Base-by-base conservation (phyloP, 352 stramenopile species). In the Globisporangium carolinianum region DNA sequence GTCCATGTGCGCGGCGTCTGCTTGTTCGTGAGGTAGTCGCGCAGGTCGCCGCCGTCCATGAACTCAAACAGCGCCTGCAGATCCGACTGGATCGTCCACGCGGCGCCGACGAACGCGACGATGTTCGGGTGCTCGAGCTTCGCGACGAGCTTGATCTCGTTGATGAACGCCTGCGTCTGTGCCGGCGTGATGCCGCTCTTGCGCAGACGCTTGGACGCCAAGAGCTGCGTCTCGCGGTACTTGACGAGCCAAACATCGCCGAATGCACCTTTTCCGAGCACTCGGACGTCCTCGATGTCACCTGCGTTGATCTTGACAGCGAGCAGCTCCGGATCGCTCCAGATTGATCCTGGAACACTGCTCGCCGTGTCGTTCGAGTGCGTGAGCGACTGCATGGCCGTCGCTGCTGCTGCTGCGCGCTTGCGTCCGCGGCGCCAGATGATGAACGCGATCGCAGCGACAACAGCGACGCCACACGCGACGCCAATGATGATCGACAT, bases 1-100 rank as follows among this genome's bases (percentile, higher is more conserved):
- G 42, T 61, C 55, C 55, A 61, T 61, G 41, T 61, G 55, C 47
- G 55, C 55, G 11, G 55, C 55, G 11, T 55, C 46, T 10, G 47
- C 47, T 37, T 61, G 55, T 5, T 55, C 17, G 7, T 61, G 46
- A 89, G 63, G 14, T 74, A 74, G 0, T 63, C 65, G 8, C 75
- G 65, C 1, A 89, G 43, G 47, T 89, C 74, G 39, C 79, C 76
- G 4, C 66, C 71, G 1, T 75, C 48, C 24, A 32, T 32, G 24
- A 32, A 32, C 24, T 32, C 24, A 3, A 32, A 32, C 24, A 32
- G 2, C 24, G 72, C 78, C 59, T 84, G 72, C 0, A 86, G 46
- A 49, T 87, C 71, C 5, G 55, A 7, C 6, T 55, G 17, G 8
- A 37, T 39, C 2, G 47, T 56, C 55, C 55, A 61, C 24, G 55